These are phyloP conservation scores for Gossypium gossypioides DNA, from an alignment of 441 rosid genomes.

Conservation along the genomic window DNA sequence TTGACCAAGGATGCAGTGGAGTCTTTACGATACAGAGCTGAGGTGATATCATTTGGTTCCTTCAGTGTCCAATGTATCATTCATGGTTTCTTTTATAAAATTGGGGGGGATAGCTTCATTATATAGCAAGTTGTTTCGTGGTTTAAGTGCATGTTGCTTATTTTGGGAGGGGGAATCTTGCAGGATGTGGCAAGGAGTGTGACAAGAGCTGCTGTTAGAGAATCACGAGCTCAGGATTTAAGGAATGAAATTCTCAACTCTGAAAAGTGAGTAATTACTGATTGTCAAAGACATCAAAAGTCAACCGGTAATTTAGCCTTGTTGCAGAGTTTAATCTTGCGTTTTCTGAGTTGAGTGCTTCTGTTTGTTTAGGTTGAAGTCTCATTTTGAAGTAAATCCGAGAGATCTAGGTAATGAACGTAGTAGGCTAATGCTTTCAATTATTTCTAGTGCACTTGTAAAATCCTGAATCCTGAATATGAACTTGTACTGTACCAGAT, in stretches of 20 bases:
- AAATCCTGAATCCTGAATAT: neutral
- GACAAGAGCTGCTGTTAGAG: slow-evolving; percentile 69
- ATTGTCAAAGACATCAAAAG: neutral
- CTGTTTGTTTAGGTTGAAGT: slow-evolving; percentile 49
- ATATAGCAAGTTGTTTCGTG: neutral
- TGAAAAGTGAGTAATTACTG: slow-evolving; percentile 56
- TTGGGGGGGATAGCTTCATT: neutral
- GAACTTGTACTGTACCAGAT: slow-evolving; percentile 34
- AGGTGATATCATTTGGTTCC: slow-evolving; percentile 37
- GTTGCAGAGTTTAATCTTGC: neutral
- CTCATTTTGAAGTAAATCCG: slow-evolving; percentile 83
- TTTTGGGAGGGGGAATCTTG: slow-evolving; percentile 10
- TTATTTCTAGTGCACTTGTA: neutral
- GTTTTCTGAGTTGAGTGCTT: neutral
- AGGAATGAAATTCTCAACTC: slow-evolving; percentile 87
- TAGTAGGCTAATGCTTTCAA: neutral
- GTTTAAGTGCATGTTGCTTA: slow-evolving; percentile 7
- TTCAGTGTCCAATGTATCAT: neutral
- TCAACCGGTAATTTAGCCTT: neutral
- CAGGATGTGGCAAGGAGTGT: slow-evolving; percentile 92
- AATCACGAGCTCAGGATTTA: slow-evolving; percentile 87
- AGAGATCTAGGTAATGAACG: slow-evolving; percentile 49
- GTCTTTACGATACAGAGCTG: slow-evolving; percentile 84
- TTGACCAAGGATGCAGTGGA: slow-evolving; percentile 81
- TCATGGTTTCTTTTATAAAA: neutral